phyloP scores from a whole-genome alignment of 768 basidiomycete species.

The Mycena alexandri region DNA sequence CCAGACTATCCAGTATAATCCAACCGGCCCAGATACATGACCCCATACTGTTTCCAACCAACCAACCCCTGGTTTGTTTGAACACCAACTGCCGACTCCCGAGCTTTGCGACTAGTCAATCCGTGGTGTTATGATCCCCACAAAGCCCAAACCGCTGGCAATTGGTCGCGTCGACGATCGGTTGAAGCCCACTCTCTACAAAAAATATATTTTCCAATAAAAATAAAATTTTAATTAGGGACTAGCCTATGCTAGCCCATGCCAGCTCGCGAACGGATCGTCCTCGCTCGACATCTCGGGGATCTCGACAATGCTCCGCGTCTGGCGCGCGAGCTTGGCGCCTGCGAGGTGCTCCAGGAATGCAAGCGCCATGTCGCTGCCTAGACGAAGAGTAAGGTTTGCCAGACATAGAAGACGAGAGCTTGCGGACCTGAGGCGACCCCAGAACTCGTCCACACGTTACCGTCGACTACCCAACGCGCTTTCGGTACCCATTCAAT shows the following conservation, averaged over 20 bases:
- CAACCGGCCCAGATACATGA: no score
- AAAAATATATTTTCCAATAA: no score
- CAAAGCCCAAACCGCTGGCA: no score
- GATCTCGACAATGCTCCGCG: conserved; percentile 38
- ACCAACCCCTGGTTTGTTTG: no score
- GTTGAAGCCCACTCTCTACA: no score
- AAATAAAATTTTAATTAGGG: no score
- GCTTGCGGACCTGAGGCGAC: conserved; percentile 44
- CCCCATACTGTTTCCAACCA: no score
- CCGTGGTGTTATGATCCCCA: no score
- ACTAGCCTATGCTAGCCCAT: conserved; percentile 34
- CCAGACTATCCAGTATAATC: no score
- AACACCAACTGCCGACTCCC: no score
- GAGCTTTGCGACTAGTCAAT: no score
- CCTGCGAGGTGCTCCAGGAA: conserved; percentile 49
- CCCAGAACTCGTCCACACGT: conserved; percentile 51
- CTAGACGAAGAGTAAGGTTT: conserved; percentile 25
- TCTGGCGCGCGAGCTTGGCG: conserved; percentile 33
- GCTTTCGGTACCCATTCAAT: conserved; percentile 50
- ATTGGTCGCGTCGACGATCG: no score
- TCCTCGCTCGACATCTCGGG: conserved; percentile 30
- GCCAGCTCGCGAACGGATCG: conserved; percentile 39
- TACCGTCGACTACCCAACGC: conserved; percentile 52
- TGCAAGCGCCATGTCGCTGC: conserved; percentile 51
- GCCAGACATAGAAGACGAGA: background rate